Evolutionary conservation across 805 yeast species (phyloP), one percentile per base, ranked within the genome.

Genomic region (Yarrowia phangngaensis): DNA sequence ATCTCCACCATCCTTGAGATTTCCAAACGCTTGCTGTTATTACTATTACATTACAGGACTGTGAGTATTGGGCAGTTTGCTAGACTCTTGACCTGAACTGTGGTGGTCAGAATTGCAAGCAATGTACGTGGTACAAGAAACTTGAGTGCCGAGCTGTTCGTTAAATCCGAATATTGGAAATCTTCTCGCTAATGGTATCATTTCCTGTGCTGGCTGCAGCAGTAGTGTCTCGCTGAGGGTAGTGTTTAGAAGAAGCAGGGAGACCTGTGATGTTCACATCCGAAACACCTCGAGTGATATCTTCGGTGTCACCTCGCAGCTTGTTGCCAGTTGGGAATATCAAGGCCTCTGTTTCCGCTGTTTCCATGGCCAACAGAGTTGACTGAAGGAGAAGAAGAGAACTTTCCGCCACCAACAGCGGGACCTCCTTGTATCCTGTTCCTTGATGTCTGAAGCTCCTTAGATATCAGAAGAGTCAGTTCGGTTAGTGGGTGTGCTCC

Each of bases 231-330:
- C 20, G 31, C 15, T 16, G 13, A n/a, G 45, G 24, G n/a, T n/a
- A n/a, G n/a, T 20, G 27, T 19, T 20, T 6, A 28, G 31, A n/a
- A 20, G 45, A 31, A 9, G 45, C 45, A 13, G 15, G 24, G 17
- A 26, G 16, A 19, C 45, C 45, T 6, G 14, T 14, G n/a, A 38
- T 31, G 45, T 38, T 38, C 19, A 38, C 45, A 14, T 24, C 26
- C 13, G 45, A 38, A 20, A 38, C 26, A 13, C 45, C 45, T 8
- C 26, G 24, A 32, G 45, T 38, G 45, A 38, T 6, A 19, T 38
- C 45, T 17, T 38, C 45, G 9, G 45, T 38, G 24, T 38, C 45
- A 4, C 45, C 45, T 19, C 45, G 45, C 19, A 38, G 45, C 45
- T 38, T 38, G 17, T 38, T 24, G 24, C 14, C 45, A 8, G 45